Evolutionary conservation across 148 eudicot species (phyloP), one percentile per base, ranked within the genome.

Genomic region (Arctostaphylos glauca): DNA sequence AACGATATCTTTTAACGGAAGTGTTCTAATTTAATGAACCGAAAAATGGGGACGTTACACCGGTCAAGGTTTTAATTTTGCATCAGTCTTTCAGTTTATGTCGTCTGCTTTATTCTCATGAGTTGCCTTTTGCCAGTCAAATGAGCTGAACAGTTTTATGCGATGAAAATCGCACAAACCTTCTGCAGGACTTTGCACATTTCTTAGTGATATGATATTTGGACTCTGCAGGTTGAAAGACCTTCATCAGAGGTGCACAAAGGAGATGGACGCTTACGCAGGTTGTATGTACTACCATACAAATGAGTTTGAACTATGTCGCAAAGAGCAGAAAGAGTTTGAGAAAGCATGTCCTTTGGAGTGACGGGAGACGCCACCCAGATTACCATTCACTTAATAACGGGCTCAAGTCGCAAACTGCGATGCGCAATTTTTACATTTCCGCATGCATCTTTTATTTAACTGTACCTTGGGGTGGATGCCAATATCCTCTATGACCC

Each of bases 261-360:
- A 93, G 80, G 98, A 94, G 88, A 87, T 93, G 93, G 96, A 94
- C 83, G 88, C 89, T 14, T 94, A 93, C 78, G 87, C 91, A 13
- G 88, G 88, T 49, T 93, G 98, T 87, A 91, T 94, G 97, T 93
- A 94, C 79, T 94, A 94, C 89, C 84, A 89, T 84, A 94, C 98
- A 16, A 86, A 94, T 72, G 98, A 94, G 81, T 94, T 93, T 86
- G 97, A 93, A 23, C 71, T 92, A 9, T 94, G 98, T 59, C 95
- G 96, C 81, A 89, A 90, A 84, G 95, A 94, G 86, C 98, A 93
- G 82, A 85, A 88, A 82, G 94, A 81, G 43, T 94, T 94, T 59
- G 98, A 94, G 89, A 94, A 94, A 83, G 92, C 90, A 23, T 94
- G 98, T 82, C 94, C 94, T 64, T 77, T 89, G 84, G 87, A 88